These are phyloP conservation scores for Akanthomyces uredinophilus DNA, from an alignment of 2,329 filamentous ascomycete species.

Conservation along the genomic window DNA sequence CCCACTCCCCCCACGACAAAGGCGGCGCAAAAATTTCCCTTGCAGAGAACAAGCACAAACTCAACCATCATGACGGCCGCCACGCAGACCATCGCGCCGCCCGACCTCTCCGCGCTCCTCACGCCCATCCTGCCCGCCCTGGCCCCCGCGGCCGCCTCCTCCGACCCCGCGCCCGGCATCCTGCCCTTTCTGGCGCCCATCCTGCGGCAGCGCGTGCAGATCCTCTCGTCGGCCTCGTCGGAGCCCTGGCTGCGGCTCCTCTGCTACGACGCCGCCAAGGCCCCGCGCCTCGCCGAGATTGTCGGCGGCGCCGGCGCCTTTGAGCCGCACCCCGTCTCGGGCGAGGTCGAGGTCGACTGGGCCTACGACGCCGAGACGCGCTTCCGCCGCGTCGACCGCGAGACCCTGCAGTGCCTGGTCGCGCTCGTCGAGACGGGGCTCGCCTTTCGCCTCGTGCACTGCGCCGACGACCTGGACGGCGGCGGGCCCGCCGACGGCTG, in stretches of 20 bases:
- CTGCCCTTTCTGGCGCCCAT: constrained; percentile 61
- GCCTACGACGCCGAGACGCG: constrained; percentile 57
- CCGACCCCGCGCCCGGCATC: constrained; percentile 50
- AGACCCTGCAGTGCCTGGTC: constrained; percentile 67
- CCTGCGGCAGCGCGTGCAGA: constrained; percentile 59
- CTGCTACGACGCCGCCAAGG: constrained; percentile 58
- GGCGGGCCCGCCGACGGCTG: constrained; percentile 61
- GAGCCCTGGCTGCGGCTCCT: constrained; percentile 70
- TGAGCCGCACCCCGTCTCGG: constrained; percentile 76
- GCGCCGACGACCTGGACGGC: constrained; percentile 57
- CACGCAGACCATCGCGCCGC: constrained; percentile 31
- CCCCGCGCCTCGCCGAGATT: constrained; percentile 54
- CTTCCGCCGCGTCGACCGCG: constrained; percentile 66
- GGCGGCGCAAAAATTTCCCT: constrained; percentile 22
- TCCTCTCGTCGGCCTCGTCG: constrained; percentile 54
- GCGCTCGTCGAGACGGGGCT: constrained; percentile 57
- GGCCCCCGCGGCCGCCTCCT: constrained; percentile 53
- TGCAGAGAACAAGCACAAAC: background rate
- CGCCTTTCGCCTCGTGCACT: constrained; percentile 64
- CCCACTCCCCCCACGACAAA: constrained; percentile 1
- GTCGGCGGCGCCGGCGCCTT: constrained; percentile 55
- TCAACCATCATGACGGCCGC: constrained; percentile 12
- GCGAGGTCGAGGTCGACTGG: constrained; percentile 71
- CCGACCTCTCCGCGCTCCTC: constrained; percentile 45
- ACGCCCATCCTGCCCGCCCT: constrained; percentile 55